Conservation (phyloP, 805 yeast genomes). For the Lipomyces chichibuensis region DNA sequence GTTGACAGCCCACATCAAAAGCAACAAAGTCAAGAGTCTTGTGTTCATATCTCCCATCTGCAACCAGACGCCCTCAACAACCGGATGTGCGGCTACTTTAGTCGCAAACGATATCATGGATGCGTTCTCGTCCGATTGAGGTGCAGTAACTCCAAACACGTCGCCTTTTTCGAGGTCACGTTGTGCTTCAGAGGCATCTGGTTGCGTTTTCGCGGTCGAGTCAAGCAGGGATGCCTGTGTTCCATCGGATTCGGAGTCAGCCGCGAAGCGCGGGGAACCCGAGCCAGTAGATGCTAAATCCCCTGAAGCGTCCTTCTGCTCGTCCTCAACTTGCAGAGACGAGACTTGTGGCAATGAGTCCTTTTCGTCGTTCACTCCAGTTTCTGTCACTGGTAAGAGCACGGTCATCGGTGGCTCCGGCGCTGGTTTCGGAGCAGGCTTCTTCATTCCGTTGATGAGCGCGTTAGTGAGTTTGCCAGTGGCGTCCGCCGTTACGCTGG, state of each 20-base stretch:
- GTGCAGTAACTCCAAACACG: conserved; percentile 12
- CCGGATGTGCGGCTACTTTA: conserved; percentile 11
- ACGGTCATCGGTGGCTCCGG: conserved; percentile 1
- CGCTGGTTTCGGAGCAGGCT: conserved; percentile 19
- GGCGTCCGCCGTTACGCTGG: conserved; percentile 29
- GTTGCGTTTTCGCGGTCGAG: not conserved
- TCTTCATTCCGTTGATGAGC: conserved; percentile 25
- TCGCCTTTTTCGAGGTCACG: conserved; percentile 22
- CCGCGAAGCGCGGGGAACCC: not conserved
- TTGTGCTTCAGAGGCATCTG: not conserved
- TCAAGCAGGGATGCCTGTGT: not conserved
- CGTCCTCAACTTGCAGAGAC: conserved; percentile 4
- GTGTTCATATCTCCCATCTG: conserved; percentile 25
- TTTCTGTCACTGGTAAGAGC: conserved; percentile 3
- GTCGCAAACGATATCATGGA: conserved; percentile 7
- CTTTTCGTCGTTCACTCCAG: not conserved
- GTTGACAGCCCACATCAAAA: conserved; percentile 32
- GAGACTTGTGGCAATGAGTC: not conserved
- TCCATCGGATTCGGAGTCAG: not conserved
- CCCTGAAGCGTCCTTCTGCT: conserved; percentile 7
- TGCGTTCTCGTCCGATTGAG: not conserved
- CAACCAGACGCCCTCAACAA: conserved; percentile 8
- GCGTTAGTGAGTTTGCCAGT: conserved; percentile 31
- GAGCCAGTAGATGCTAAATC: not conserved
- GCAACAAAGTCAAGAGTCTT: conserved; percentile 20